phyloP scores from a whole-genome alignment of 495 filamentous ascomycete species.

The Penicillium ochrochloron region DNA sequence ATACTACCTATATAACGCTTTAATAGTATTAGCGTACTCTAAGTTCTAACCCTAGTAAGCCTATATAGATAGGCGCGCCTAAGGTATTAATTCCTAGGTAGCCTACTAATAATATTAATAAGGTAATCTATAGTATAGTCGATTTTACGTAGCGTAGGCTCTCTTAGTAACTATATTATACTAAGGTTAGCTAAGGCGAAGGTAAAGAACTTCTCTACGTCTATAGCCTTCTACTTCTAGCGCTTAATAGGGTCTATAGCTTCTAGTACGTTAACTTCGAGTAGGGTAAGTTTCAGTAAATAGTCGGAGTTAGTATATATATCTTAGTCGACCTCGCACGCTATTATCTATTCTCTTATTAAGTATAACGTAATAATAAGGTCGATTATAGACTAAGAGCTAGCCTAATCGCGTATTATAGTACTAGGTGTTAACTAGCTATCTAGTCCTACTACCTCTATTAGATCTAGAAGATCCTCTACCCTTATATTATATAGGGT shows the following conservation, averaged over 20 bases:
- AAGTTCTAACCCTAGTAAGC: too few relatives aligned
- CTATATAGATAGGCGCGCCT: too few relatives aligned
- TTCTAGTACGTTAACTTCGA: not conserved
- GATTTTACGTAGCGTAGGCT: too few relatives aligned
- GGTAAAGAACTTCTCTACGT: not conserved
- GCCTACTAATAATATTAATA: too few relatives aligned
- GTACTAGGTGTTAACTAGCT: not conserved
- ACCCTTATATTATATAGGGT: not conserved
- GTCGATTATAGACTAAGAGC: not conserved
- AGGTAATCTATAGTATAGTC: too few relatives aligned
- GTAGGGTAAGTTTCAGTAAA: slow-evolving; percentile 1
- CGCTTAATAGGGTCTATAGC: not conserved
- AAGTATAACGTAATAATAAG: not conserved
- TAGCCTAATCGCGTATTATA: not conserved
- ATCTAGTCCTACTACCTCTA: not conserved
- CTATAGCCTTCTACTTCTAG: not conserved
- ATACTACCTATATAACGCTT: too few relatives aligned
- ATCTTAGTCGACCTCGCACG: not conserved
- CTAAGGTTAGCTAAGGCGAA: not conserved
- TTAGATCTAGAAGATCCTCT: slow-evolving; percentile 7
- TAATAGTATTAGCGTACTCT: too few relatives aligned
- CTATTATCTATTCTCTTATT: not conserved
- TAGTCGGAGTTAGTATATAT: slow-evolving; percentile 18
- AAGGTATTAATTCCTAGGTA: too few relatives aligned
- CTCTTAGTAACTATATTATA: too few relatives aligned